phyloP scores from a whole-genome alignment of 2,329 filamentous ascomycete species.

The Dichotomopilus funicola region DNA sequence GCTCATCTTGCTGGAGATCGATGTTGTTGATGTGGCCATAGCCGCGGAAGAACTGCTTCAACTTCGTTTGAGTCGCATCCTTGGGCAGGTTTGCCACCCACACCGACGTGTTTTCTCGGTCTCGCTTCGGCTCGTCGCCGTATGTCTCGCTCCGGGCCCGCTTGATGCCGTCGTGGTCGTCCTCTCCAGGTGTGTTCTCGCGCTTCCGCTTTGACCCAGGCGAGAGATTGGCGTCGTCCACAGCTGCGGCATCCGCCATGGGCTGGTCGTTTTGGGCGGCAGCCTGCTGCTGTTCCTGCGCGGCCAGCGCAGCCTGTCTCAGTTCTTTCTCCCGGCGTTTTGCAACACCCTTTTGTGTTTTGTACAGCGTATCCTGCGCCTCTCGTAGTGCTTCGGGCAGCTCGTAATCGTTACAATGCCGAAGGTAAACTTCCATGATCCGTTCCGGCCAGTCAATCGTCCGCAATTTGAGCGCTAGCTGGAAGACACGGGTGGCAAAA shows the following conservation, averaged over 20 bases:
- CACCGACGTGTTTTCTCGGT: conserved; percentile 84
- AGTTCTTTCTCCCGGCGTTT: conserved; percentile 54
- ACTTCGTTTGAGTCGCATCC: conserved; percentile 61
- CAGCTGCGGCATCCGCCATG: conserved; percentile 25
- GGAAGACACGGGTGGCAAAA: conserved; percentile 68
- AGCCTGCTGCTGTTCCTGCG: conserved; percentile 29
- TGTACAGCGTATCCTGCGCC: conserved; percentile 67
- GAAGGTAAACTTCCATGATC: conserved; percentile 64
- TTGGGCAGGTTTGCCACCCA: conserved; percentile 71
- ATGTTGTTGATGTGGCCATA: conserved; percentile 80
- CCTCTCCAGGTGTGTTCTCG: conserved; percentile 46
- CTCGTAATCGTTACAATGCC: conserved; percentile 88
- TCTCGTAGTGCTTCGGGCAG: conserved; percentile 66
- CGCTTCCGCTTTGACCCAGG: conserved; percentile 66
- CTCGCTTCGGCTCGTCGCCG: conserved; percentile 55
- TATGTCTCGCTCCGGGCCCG: conserved; percentile 51
- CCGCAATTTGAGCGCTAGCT: conserved; percentile 57
- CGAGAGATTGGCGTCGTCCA: conserved; percentile 20
- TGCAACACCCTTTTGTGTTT: conserved; percentile 56
- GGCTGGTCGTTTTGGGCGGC: conserved; percentile 19
- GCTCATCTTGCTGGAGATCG: conserved; percentile 56
- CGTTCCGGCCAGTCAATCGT: conserved; percentile 72
- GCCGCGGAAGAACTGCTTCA: conserved; percentile 86
- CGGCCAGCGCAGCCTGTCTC: conserved; percentile 48
- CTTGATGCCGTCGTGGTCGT: conserved; percentile 52